phyloP scores from a whole-genome alignment of 2,329 filamentous ascomycete genomes.

The Hyphodiscus sp. region DNA sequence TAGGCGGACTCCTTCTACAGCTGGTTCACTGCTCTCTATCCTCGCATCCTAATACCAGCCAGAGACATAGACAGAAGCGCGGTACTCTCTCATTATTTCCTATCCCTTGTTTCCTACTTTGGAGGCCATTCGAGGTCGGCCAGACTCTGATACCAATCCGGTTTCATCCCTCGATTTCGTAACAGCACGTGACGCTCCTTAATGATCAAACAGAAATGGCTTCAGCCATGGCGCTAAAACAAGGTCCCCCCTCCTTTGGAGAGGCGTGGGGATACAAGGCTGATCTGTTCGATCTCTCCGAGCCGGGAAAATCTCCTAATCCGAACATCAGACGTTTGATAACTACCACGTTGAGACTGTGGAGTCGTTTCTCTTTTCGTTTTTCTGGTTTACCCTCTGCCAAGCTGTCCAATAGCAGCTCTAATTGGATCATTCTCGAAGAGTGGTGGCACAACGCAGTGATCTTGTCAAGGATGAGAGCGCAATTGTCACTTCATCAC shows the following conservation, averaged over 20 bases:
- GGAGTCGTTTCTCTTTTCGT: background rate
- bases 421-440: background rate
- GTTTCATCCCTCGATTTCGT: background rate
- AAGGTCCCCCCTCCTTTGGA: background rate
- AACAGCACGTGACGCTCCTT: background rate
- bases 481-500: background rate
- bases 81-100: too few species aligned
- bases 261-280: background rate
- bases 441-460: background rate
- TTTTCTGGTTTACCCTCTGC: background rate
- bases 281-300: background rate
- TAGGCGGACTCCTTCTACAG: too few species aligned
- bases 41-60: too few species aligned
- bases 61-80: too few species aligned
- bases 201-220: background rate
- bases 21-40: too few species aligned
- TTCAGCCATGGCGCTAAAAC: background rate
- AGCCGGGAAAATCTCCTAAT: background rate
- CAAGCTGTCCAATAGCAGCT: background rate
- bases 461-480: background rate
- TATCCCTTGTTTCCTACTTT: too few species aligned
- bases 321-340: background rate
- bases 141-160: background rate
- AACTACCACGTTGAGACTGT: background rate
- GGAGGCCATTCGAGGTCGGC: background rate